Conservation (phyloP, 129 eudicot genomes). For the Arctium lappa region DNA sequence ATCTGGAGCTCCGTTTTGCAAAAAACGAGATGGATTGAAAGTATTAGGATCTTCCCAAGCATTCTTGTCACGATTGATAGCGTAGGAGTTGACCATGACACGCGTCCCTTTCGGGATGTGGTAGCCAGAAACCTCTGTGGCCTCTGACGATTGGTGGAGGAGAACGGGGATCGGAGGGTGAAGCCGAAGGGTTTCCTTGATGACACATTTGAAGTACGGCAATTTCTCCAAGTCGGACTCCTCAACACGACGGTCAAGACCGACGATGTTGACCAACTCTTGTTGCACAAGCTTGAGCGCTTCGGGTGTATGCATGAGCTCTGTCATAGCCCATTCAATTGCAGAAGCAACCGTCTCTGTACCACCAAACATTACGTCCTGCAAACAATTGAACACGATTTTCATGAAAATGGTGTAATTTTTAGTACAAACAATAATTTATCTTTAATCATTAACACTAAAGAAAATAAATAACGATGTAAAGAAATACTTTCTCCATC, state of each 20-base stretch:
- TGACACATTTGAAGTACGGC: slow-evolving; percentile 27
- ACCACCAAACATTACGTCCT: slow-evolving; percentile 43
- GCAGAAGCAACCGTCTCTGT: slow-evolving; percentile 37
- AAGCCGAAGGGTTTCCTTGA: slow-evolving; percentile 34
- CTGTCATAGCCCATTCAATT: slow-evolving; percentile 38
- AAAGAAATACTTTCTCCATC: too few species aligned
- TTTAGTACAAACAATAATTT: background rate
- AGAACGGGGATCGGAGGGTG: slow-evolving; percentile 32
- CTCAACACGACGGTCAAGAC: slow-evolving; percentile 31
- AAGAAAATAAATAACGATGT: background rate
- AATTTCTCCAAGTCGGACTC: slow-evolving; percentile 35
- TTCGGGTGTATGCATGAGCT: slow-evolving; percentile 33
- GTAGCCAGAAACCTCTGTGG: slow-evolving; percentile 28
- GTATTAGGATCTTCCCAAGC: slow-evolving; percentile 31
- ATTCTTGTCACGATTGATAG: slow-evolving; percentile 32
- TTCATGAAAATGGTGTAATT: too few species aligned
- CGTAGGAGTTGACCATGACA: slow-evolving; percentile 34
- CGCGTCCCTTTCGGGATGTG: slow-evolving; percentile 35
- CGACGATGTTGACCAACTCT: slow-evolving; percentile 27
- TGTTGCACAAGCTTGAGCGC: slow-evolving; percentile 23
- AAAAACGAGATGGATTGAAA: slow-evolving; percentile 28
- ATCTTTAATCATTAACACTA: background rate
- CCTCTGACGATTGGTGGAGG: slow-evolving; percentile 24
- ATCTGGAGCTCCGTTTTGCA: slow-evolving; percentile 29
- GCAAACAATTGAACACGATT: background rate